Base-by-base conservation (phyloP, 306 rosid genomes). In the Ormosia semicastrata region DNA sequence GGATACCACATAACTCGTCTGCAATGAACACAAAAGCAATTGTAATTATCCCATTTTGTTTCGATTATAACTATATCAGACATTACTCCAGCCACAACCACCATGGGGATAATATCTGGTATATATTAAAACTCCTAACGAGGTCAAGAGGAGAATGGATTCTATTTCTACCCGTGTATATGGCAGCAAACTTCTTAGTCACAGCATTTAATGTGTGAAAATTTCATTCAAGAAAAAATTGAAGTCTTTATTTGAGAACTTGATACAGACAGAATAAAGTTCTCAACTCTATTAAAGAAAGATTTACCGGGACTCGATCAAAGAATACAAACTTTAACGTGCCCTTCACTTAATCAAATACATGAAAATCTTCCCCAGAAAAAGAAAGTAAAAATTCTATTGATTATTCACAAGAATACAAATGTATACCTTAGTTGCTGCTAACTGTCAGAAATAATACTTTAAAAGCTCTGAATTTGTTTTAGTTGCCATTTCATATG, bases 381-480 rank as follows among this genome's bases (percentile, higher is more conserved):
- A 67, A 9, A 49, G 15, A 66, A 15, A 41, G 41, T 8, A 12
- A 10, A 69, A 82, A 41, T 71, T 78, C 11, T 13, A 1, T 57
- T 46, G 24, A 73, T 78, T 54, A 56, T 36, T 72, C 63, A 65
- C 49, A 17, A 43, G 75, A 53, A 54, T 52, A 54, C 66, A 56
- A 73, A 59, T 43, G 41, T 10, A 30, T 24, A n/a, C 32, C 32
- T 64, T 58, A 14, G 71, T 47, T 75, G 71, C 71, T 49, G 66
- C 52, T 47, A 12, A 75, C 76, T 67, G 85, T 33, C 81, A 46
- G 44, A 50, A 75, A 34, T 54, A 47, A 6, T 75, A 50, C 37
- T 67, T 82, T 41, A 57, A 10, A 78, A 65, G 80, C 76, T 71
- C 83, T 71, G 80, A 64, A 54, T 78, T 66, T 78, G 65, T 72